A percentile compares a stretch with the other conserved stretches of the same genome.
These are phyloP conservation scores for Lathyrus sativus DNA, from an alignment of 306 rosid species.

Conservation along the genomic window DNA sequence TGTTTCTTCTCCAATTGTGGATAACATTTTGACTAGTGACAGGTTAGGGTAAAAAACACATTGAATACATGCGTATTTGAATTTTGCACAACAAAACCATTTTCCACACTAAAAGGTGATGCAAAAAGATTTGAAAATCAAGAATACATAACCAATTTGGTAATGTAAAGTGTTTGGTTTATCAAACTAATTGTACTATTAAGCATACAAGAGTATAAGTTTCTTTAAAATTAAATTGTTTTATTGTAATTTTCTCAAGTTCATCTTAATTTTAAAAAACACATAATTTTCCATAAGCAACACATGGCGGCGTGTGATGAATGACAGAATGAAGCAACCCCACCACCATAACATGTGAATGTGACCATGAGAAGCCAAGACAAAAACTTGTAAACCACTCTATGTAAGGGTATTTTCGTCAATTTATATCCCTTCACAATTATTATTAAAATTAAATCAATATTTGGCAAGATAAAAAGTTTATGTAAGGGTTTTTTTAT, in stretches of 20 bases:
- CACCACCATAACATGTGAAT: conserved; percentile 41
- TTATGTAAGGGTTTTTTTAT: too few species aligned
- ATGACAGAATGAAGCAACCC: conserved; percentile 44
- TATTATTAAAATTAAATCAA: conserved; percentile 11
- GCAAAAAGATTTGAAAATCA: not conserved
- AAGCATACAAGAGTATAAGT: too few species aligned
- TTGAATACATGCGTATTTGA: conserved; percentile 15
- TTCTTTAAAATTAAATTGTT: not conserved
- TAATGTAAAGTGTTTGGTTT: not conserved
- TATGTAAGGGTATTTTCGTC: conserved; percentile 46
- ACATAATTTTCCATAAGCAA: conserved; percentile 24
- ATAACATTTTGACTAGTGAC: conserved; percentile 27
- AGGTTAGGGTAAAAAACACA: conserved; percentile 36
- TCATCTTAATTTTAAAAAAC: not conserved
- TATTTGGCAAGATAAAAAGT: too few species aligned
- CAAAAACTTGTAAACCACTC: conserved; percentile 37
- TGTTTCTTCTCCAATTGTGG: not conserved
- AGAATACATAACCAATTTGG: conserved; percentile 15
- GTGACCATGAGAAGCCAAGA: conserved; percentile 37
- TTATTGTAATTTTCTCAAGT: not conserved
- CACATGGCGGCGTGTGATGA: conserved; percentile 50
- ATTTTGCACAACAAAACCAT: conserved; percentile 36
- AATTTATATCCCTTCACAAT: conserved; percentile 33
- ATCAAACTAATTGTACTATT: too few species aligned
- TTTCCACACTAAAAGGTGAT: not conserved